These are phyloP conservation scores for Daedalea quercina DNA, from an alignment of 768 basidiomycete genomes.

Conservation along the genomic window DNA sequence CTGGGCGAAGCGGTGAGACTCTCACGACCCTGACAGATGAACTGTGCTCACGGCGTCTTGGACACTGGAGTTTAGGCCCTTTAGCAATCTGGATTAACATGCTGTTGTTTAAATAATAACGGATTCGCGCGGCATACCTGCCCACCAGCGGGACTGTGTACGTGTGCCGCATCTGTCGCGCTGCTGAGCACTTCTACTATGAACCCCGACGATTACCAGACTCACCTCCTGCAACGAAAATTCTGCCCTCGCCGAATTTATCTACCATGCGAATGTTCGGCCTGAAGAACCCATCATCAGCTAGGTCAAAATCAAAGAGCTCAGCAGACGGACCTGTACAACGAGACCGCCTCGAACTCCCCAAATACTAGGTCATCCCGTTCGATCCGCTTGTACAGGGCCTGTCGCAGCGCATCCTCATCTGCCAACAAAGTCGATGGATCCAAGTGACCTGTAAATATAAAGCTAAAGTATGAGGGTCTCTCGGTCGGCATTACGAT, in stretches of 20 bases:
- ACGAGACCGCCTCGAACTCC: too few relatives aligned
- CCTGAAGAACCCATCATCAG: slow-evolving; percentile 17
- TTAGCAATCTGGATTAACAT: not conserved
- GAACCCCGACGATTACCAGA: not conserved
- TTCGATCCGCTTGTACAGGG: not conserved
- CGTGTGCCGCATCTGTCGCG: slow-evolving; percentile 40
- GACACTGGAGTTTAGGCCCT: slow-evolving; percentile 24
- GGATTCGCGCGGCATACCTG: slow-evolving; percentile 8
- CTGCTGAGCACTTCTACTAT: too few relatives aligned
- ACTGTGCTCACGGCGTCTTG: slow-evolving; percentile 18
- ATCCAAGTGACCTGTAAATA: not conserved
- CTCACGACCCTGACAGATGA: too few relatives aligned
- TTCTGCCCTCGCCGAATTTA: slow-evolving; percentile 32
- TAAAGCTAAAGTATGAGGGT: not conserved
- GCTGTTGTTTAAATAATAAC: too few relatives aligned
- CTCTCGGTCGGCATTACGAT: not conserved
- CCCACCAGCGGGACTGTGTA: slow-evolving; percentile 37
- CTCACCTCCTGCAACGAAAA: slow-evolving; percentile 43
- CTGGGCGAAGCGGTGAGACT: too few relatives aligned
- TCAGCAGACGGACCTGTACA: too few relatives aligned
- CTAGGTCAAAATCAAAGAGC: too few relatives aligned
- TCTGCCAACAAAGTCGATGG: not conserved
- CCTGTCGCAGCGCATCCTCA: not conserved
- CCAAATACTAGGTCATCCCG: not conserved
- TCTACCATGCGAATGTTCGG: slow-evolving; percentile 45